These are phyloP conservation scores for Monascus ruber DNA, from an alignment of 2,329 filamentous ascomycete species.

Conservation along the genomic window DNA sequence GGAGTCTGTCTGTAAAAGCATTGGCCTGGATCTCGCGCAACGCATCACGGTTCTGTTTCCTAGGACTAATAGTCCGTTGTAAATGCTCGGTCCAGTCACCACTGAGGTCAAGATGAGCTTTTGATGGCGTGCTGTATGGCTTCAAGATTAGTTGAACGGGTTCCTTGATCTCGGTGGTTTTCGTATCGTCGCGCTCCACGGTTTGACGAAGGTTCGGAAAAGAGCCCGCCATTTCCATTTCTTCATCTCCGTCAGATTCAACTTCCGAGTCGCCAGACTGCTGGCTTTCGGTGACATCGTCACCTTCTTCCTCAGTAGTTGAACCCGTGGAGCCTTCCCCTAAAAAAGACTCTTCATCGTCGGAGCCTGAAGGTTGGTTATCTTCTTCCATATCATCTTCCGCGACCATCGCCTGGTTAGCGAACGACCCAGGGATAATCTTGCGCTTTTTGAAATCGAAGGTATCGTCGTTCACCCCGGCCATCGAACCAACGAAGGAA, in stretches of 20 bases:
- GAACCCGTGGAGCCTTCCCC: slow-evolving; percentile 81
- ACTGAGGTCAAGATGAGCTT: slow-evolving; percentile 45
- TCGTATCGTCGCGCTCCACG: slow-evolving; percentile 59
- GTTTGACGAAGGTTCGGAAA: slow-evolving; percentile 61
- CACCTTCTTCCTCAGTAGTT: slow-evolving; percentile 49
- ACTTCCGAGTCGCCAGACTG: slow-evolving; percentile 54
- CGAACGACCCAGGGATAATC: slow-evolving; percentile 70
- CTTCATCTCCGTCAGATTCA: slow-evolving; percentile 52
- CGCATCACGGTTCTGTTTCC: slow-evolving; percentile 75
- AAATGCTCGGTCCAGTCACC: slow-evolving; percentile 92
- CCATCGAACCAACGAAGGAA: slow-evolving; percentile 28
- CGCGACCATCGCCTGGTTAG: slow-evolving; percentile 49
- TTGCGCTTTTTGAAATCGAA: slow-evolving; percentile 45
- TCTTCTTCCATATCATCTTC: slow-evolving; percentile 36
- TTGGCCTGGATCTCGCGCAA: slow-evolving; percentile 55
- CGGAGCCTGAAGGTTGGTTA: slow-evolving; percentile 8
- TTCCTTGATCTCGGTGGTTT: slow-evolving; percentile 31
- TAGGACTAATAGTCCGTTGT: slow-evolving; percentile 83
- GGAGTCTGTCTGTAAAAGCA: slow-evolving; percentile 40
- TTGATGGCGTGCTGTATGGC: slow-evolving; percentile 40
- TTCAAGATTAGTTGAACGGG: slow-evolving; percentile 23
- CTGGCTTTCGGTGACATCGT: slow-evolving; percentile 39
- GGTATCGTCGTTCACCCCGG: slow-evolving; percentile 42
- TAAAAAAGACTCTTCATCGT: slow-evolving; percentile 68
- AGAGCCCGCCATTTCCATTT: slow-evolving; percentile 76